Evolutionary conservation across 208 protist species (phyloP).

Genomic region (Acanthamoeba polyphaga): DNA sequence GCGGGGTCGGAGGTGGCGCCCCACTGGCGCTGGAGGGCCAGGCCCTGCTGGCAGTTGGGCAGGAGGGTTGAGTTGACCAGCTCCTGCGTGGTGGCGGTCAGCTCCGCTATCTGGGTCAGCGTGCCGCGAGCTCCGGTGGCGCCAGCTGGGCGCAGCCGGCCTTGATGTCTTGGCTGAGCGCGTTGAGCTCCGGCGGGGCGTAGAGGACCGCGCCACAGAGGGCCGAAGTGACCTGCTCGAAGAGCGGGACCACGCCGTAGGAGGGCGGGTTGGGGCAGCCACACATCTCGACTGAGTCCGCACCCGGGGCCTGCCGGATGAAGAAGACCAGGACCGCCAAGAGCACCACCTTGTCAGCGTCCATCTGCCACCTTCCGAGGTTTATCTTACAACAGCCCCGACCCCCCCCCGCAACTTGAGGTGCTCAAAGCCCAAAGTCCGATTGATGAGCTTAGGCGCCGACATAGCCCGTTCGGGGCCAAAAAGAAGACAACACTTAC

Average conservation of each 20-base stretch:
- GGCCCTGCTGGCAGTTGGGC: conserved; percentile 2
- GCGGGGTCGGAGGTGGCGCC: background rate
- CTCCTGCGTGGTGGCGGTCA: background rate
- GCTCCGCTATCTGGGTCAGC: background rate
- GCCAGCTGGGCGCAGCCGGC: conserved; percentile 12
- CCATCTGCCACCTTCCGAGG: too few relatives aligned
- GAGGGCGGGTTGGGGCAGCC: conserved; percentile 3
- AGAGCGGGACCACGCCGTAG: background rate
- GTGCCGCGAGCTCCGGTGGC: background rate
- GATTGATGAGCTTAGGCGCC: too few relatives aligned
- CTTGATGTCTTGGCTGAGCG: background rate
- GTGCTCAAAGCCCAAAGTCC: too few relatives aligned
- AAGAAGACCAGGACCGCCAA: background rate
- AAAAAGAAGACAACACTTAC: too few relatives aligned
- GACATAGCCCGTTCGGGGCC: too few relatives aligned
- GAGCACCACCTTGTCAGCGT: background rate
- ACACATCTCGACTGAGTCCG: background rate
- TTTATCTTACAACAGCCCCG: too few relatives aligned
- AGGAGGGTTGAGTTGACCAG: background rate
- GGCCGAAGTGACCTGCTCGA: background rate
- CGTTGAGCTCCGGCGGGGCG: background rate
- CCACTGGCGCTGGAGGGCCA: background rate
- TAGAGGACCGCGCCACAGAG: background rate
- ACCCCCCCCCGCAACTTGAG: too few relatives aligned
- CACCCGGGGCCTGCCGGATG: background rate